Evolutionary conservation across 805 yeast genomes (phyloP).

Genomic region (Saccharomycopsis sp.): DNA sequence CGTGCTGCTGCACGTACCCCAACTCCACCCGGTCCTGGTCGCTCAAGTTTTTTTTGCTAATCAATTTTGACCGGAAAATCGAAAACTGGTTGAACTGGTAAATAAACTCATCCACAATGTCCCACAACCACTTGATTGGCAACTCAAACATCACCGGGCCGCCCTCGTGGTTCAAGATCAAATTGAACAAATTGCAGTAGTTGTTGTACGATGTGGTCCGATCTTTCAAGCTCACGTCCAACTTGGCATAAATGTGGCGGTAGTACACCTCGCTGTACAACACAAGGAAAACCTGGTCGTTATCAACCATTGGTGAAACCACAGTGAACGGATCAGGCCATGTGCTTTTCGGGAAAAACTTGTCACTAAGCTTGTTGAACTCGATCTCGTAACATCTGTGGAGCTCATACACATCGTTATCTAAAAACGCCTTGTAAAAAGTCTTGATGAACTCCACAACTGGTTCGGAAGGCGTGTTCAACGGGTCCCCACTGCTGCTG

Average conservation of each 20-base stretch:
- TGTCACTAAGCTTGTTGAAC: constrained; percentile 38
- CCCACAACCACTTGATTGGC: constrained; percentile 44
- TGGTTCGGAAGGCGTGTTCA: too few relatives aligned
- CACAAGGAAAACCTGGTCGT: constrained; percentile 37
- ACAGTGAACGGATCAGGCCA: constrained; percentile 40
- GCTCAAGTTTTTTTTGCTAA: constrained; percentile 26
- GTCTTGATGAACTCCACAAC: constrained; percentile 34
- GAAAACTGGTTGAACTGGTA: constrained; percentile 41
- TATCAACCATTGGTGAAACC: constrained; percentile 35
- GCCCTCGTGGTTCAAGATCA: constrained; percentile 34
- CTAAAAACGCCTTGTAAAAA: constrained; percentile 35
- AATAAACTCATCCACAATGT: constrained; percentile 43
- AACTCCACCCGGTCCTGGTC: constrained; percentile 28
- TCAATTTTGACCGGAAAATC: constrained; percentile 32
- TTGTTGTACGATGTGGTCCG: constrained; percentile 40
- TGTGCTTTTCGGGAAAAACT: constrained; percentile 32
- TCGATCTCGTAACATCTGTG: constrained; percentile 37
- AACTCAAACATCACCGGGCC: constrained; percentile 38
- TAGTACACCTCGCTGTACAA: constrained; percentile 42
- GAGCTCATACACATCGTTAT: constrained; percentile 35
- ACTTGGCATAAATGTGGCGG: constrained; percentile 39
- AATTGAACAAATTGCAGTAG: constrained; percentile 40
- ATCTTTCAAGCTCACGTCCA: constrained; percentile 36
- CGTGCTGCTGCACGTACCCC: constrained; percentile 30
- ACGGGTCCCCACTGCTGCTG: too few relatives aligned